Base-by-base conservation (phyloP, 2,329 filamentous ascomycete genomes). In the Microascus cirrosus region DNA sequence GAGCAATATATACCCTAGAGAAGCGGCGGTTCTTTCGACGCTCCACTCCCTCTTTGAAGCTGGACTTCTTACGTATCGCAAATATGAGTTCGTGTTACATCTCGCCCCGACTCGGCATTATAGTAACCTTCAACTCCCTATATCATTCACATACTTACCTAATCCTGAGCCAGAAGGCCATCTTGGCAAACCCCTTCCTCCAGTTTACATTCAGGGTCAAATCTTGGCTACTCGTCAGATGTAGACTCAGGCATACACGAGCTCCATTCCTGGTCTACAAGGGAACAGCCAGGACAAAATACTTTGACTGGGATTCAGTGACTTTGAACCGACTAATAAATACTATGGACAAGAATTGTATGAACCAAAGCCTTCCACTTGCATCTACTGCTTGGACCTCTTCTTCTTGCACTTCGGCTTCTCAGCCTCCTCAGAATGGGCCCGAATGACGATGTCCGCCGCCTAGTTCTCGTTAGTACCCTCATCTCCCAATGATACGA, bases 401-500 rank as follows among this genome's bases (percentile, higher is more conserved):
- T n/a, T 54, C 36, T 24, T 36, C 53, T 50, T 58, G 39, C 57
- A 55, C 57, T 51, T 58, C n/a, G 28, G 15, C 52, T 39, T 32
- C 48, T 58, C 36, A 22, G 13, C 28, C 20, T 58, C 57, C 51
- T 58, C 42, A n/a, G 51, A 13, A 39, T 53, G 55, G 20, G 52
- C 28, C 20, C 51, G 45, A 35, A 59, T 59, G 53, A 59, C 51
- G 15, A 59, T 59, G 28, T 59, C 58, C 36, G 58, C 58, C 32
- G 58, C 58, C 58, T 59, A 25, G 22, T 8, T 3, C 13, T 11
- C 10, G 28, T 58, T 58, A 54, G 57, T 22, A 45, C 53, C 13
- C 24, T n/a, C 3, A 42, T 10, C 3, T 6, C 20, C 8, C 11
- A 56, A 51, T 20, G 32, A 1, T 3, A 2, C 45, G 2, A 10